Percentiles rank a stretch among this genome's conserved stretches.
These are phyloP conservation scores for Brassica hybrid DNA, from an alignment of 441 rosid genomes.

Conservation along the genomic window DNA sequence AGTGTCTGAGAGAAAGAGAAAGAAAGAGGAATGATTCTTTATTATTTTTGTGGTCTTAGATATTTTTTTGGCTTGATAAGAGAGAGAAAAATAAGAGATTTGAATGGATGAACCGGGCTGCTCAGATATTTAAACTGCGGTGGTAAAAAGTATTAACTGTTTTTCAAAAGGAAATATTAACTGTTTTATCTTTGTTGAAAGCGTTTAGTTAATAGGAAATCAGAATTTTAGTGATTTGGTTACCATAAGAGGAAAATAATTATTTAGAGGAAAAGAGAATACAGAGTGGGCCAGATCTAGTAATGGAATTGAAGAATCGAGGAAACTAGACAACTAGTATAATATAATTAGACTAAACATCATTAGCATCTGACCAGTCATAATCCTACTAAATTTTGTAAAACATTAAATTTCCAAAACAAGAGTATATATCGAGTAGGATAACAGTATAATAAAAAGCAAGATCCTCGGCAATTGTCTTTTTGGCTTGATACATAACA, in stretches of 20 bases:
- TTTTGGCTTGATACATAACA: constrained; percentile 38
- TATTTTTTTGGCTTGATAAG: constrained; percentile 37
- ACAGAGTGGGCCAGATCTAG: constrained; percentile 36
- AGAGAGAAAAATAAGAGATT: constrained; percentile 40
- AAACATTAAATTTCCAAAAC: constrained; percentile 22
- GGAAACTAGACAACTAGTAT: not conserved
- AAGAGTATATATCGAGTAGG: constrained; percentile 13
- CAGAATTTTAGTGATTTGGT: constrained; percentile 24
- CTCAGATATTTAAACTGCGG: constrained; percentile 61
- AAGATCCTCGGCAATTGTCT: constrained; percentile 39
- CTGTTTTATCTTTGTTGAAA: not conserved
- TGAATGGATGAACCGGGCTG: constrained; percentile 87
- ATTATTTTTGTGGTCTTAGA: constrained; percentile 49
- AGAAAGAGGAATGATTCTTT: constrained; percentile 50
- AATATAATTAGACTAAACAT: constrained; percentile 20
- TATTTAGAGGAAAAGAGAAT: constrained; percentile 16
- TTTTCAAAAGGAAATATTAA: not conserved
- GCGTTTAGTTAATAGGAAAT: not conserved
- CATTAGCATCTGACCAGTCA: constrained; percentile 30
- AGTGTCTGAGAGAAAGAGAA: constrained; percentile 21
- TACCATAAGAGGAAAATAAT: constrained; percentile 40
- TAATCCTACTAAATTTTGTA: not conserved
- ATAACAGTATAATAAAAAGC: constrained; percentile 29
- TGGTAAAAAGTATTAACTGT: constrained; percentile 20
- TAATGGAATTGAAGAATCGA: constrained; percentile 22